Evolutionary conservation across 495 filamentous ascomycete genomes (phyloP).

Genomic region (Trichocladium uniseriatum): DNA sequence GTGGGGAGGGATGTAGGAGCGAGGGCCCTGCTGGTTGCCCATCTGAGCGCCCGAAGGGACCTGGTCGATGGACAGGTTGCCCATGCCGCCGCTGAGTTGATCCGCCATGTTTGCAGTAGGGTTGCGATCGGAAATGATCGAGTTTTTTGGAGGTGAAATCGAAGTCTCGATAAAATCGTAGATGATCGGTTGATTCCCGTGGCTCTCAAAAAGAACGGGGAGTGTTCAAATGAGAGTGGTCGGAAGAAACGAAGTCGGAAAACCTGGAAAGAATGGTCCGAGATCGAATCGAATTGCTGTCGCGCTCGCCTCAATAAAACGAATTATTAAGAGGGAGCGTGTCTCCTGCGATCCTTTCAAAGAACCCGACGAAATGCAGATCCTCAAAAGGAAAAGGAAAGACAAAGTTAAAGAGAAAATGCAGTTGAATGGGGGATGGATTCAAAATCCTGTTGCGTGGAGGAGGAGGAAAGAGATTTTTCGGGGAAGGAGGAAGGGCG

Average conservation of each 20-base stretch:
- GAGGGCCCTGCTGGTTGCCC: constrained; percentile 39
- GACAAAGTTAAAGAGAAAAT: constrained; percentile 24
- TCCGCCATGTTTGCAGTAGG: constrained; percentile 65
- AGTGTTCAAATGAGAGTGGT: constrained; percentile 26
- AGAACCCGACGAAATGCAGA: constrained; percentile 29
- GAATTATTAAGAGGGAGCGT: constrained; percentile 27
- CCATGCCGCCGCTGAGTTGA: constrained; percentile 88
- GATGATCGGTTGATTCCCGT: constrained; percentile 10
- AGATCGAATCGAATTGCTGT: background rate
- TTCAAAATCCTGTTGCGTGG: constrained; percentile 27
- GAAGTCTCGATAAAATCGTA: constrained; percentile 10
- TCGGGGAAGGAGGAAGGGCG: constrained; percentile 23
- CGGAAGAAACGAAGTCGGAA: constrained; percentile 18
- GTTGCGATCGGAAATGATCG: too few species aligned
- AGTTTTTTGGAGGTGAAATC: constrained; percentile 4
- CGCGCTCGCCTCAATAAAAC: constrained; percentile 14
- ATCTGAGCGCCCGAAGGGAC: constrained; percentile 57
- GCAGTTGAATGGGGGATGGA: constrained; percentile 20
- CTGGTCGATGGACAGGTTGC: constrained; percentile 58
- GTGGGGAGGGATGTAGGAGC: constrained; percentile 94
- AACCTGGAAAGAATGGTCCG: constrained; percentile 21
- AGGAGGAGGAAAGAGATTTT: constrained; percentile 21
- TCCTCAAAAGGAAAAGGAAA: constrained; percentile 33
- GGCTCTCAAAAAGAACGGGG: constrained; percentile 36
- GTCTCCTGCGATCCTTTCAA: constrained; percentile 32